Evolutionary conservation across 352 stramenopile species (phyloP).

Genomic region (Thalassiosira gravida): DNA sequence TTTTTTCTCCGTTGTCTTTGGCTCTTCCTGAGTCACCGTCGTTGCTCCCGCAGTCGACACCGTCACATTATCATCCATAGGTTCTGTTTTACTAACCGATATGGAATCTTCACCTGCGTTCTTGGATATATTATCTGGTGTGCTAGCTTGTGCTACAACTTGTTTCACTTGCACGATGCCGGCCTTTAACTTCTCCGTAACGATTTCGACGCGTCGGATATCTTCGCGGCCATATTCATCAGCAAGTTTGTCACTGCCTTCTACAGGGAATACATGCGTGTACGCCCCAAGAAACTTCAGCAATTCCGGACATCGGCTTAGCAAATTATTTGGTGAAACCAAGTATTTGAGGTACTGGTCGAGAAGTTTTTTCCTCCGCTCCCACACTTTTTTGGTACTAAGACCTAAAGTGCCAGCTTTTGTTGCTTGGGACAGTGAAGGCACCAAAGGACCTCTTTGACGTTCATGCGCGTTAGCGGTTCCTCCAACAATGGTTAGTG

Average conservation of each 20-base stretch:
- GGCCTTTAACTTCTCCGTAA: slow-evolving; percentile 58
- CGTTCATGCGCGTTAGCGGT: slow-evolving; percentile 30
- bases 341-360: slow-evolving; percentile 82
- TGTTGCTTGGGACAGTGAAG: slow-evolving; percentile 75
- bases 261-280: slow-evolving; percentile 45
- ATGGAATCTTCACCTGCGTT: slow-evolving; percentile 12
- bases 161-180: slow-evolving; percentile 57
- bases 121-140: background rate
- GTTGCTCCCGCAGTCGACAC: slow-evolving; percentile 23
- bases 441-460: slow-evolving; percentile 71
- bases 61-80: slow-evolving; percentile 25
- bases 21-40: slow-evolving; percentile 23
- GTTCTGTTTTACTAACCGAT: slow-evolving; percentile 17
- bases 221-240: slow-evolving; percentile 60
- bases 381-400: slow-evolving; percentile 70
- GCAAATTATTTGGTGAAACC: slow-evolving; percentile 66
- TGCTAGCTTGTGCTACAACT: slow-evolving; percentile 23
- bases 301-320: slow-evolving; percentile 78
- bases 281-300: slow-evolving; percentile 81
- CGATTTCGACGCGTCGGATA: slow-evolving; percentile 47
- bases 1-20: slow-evolving; percentile 28
- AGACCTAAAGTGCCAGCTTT: slow-evolving; percentile 75
- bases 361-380: slow-evolving; percentile 76
- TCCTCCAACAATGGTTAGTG: slow-evolving; percentile 62
- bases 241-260: slow-evolving; percentile 24